These are phyloP conservation scores for Nakazawaea peltata DNA, from an alignment of 805 yeast genomes.

Conservation along the genomic window DNA sequence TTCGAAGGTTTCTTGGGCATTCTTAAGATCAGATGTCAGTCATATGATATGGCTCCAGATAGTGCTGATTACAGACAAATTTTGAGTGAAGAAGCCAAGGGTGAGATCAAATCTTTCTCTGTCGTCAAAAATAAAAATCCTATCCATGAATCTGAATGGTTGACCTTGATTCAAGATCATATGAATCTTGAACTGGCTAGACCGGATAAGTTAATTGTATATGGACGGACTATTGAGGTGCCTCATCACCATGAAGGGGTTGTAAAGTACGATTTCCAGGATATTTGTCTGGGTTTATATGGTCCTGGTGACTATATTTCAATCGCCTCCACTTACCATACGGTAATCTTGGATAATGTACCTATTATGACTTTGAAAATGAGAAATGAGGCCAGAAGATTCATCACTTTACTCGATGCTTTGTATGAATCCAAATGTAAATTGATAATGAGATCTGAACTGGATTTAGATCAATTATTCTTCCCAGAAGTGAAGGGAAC, in stretches of 20 bases:
- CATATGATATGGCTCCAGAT: constrained; percentile 52
- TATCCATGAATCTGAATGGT: constrained; percentile 27
- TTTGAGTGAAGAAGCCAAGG: constrained; percentile 17
- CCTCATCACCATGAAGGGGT: constrained; percentile 34
- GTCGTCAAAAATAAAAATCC: constrained; percentile 22
- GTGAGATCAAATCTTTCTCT: constrained; percentile 20
- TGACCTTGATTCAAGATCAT: constrained; percentile 18
- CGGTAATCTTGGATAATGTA: constrained; percentile 50
- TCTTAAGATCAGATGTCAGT: constrained; percentile 48
- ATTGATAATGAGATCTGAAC: constrained; percentile 44
- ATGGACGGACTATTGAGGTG: constrained; percentile 43
- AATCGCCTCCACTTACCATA: constrained; percentile 49
- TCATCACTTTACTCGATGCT: constrained; percentile 62
- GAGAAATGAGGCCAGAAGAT: constrained; percentile 63
- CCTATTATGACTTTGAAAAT: constrained; percentile 48
- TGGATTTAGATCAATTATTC: constrained; percentile 43
- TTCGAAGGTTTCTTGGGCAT: constrained; percentile 51
- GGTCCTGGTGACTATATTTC: constrained; percentile 69
- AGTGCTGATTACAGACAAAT: constrained; percentile 49
- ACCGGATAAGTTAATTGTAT: constrained; percentile 34
- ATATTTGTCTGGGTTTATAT: constrained; percentile 46
- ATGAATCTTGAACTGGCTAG: constrained; percentile 10
- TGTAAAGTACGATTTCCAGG: constrained; percentile 42
- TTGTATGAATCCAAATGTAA: constrained; percentile 61
- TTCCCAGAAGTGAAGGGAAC: constrained; percentile 43